Percentiles rank a stretch among this genome's conserved stretches.
Conservation (phyloP, 2,329 filamentous ascomycete genomes). For the Pseudogymnoascus sp. region DNA sequence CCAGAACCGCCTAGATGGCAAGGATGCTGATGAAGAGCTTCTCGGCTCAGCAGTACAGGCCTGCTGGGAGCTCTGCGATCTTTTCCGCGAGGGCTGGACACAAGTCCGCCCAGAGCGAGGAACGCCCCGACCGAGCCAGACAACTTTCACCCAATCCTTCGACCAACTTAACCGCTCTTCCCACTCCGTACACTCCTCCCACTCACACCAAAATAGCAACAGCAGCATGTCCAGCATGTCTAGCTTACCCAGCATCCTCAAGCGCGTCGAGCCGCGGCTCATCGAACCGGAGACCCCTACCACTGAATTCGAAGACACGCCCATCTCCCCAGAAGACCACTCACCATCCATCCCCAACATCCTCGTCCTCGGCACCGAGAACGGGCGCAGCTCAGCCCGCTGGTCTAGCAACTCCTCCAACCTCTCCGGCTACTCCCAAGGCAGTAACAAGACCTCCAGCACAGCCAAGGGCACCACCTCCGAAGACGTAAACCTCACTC, state of each 20-base stretch:
- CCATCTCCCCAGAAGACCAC: conserved; percentile 71
- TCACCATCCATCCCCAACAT: conserved; percentile 77
- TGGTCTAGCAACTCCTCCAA: conserved; percentile 80
- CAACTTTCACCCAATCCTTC: conserved; percentile 57
- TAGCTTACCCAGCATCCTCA: conserved; percentile 41
- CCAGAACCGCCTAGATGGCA: conserved; percentile 69
- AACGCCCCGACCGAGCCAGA: conserved; percentile 74
- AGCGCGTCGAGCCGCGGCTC: conserved; percentile 34
- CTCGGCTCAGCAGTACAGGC: conserved; percentile 83
- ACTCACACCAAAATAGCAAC: conserved; percentile 17
- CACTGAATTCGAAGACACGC: conserved; percentile 89
- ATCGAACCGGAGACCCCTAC: conserved; percentile 79
- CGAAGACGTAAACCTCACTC: conserved; percentile 70
- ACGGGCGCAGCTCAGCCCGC: conserved; percentile 52
- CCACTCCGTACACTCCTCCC: conserved; percentile 43
- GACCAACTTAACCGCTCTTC: conserved; percentile 39
- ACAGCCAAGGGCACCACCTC: conserved; percentile 63
- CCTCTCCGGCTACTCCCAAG: conserved; percentile 71
- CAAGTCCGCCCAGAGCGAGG: conserved; percentile 78
- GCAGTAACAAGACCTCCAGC: conserved; percentile 56
- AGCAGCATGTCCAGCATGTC: conserved; percentile 32
- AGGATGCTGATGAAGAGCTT: conserved; percentile 69
- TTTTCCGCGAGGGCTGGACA: conserved; percentile 88
- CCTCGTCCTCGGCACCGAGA: conserved; percentile 68
- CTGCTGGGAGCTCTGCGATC: conserved; percentile 89